Percentiles rank a stretch among this genome's conserved stretches.
These are phyloP conservation scores for Magnusiomyces tetraspermus DNA, from an alignment of 1,139 yeast species.

Conservation along the genomic window DNA sequence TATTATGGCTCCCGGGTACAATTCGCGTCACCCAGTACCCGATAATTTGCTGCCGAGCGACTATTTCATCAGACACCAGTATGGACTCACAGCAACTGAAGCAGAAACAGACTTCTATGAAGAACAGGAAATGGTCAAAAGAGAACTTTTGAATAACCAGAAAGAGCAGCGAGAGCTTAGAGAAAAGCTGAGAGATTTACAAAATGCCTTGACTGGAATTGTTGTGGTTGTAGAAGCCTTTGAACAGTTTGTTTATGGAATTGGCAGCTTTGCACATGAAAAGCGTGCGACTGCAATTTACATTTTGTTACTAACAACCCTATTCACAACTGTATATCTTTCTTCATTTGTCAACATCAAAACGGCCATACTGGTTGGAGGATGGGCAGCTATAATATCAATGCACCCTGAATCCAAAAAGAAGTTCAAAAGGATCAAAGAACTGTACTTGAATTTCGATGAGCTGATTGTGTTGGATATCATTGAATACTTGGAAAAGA, in stretches of 20 bases:
- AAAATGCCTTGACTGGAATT: constrained; percentile 50
- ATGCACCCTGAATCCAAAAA: constrained; percentile 30
- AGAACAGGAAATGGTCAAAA: constrained; percentile 5
- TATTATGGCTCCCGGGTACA: constrained; percentile 62
- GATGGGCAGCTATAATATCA: constrained; percentile 22
- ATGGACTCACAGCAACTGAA: constrained; percentile 2
- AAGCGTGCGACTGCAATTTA: constrained; percentile 49
- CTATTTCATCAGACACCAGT: constrained; percentile 7
- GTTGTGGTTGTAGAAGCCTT: constrained; percentile 43
- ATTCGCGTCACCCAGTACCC: constrained; percentile 48
- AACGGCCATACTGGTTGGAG: constrained; percentile 49
- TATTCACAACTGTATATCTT: constrained; percentile 39
- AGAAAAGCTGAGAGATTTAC: constrained; percentile 52
- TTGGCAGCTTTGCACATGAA: constrained; percentile 69
- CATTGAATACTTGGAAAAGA: constrained; percentile 35
- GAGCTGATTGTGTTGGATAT: constrained; percentile 21
- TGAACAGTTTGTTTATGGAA: constrained; percentile 50
- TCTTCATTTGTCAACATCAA: constrained; percentile 68
- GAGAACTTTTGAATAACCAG: constrained; percentile 8
- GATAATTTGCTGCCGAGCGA: constrained; percentile 15
- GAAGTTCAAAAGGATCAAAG: constrained; percentile 20
- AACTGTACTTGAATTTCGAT: constrained; percentile 18
- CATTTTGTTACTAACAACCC: constrained; percentile 38
- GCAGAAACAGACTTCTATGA: constrained; percentile 5
- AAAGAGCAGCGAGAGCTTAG: constrained; percentile 22